Percentiles rank a stretch among this genome's conserved stretches.
Conservation (phyloP, 306 rosid species). For the Gastrolobium bilobum region DNA sequence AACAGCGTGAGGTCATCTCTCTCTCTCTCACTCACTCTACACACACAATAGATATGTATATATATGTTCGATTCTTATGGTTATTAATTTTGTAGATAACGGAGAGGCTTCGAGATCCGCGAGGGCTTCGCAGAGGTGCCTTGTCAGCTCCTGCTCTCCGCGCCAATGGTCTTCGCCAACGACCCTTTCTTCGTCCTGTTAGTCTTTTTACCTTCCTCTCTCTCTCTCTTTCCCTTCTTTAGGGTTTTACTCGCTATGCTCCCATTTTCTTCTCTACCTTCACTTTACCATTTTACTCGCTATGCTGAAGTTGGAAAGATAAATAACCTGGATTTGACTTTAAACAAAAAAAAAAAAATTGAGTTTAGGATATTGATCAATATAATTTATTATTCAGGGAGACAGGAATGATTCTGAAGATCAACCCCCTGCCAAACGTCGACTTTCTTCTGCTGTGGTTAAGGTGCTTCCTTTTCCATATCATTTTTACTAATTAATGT, state of each 20-base stretch:
- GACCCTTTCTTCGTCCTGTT: constrained; percentile 76
- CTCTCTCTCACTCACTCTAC: neutral
- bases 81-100: constrained; percentile 63
- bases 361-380: neutral
- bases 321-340: neutral
- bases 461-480: constrained; percentile 58
- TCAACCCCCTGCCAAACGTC: constrained; percentile 80
- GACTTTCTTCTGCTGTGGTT: constrained; percentile 92
- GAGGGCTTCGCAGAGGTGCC: constrained; percentile 88
- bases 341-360: neutral
- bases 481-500: neutral
- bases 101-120: constrained; percentile 97
- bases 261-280: neutral
- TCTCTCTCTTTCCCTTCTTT: no score
- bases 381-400: constrained; percentile 54
- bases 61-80: neutral
- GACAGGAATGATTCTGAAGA: constrained; percentile 75
- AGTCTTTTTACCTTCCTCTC: neutral
- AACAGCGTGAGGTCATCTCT: constrained; percentile 83
- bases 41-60: neutral
- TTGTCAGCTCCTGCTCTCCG: constrained; percentile 66
- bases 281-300: neutral
- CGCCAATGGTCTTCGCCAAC: constrained; percentile 77
- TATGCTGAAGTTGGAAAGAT: neutral
- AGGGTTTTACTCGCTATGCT: constrained; percentile 32